Percentiles rank a stretch among this genome's conserved stretches.
phyloP scores from a whole-genome alignment of 768 basidiomycete genomes.

The Mrakia gelida region DNA sequence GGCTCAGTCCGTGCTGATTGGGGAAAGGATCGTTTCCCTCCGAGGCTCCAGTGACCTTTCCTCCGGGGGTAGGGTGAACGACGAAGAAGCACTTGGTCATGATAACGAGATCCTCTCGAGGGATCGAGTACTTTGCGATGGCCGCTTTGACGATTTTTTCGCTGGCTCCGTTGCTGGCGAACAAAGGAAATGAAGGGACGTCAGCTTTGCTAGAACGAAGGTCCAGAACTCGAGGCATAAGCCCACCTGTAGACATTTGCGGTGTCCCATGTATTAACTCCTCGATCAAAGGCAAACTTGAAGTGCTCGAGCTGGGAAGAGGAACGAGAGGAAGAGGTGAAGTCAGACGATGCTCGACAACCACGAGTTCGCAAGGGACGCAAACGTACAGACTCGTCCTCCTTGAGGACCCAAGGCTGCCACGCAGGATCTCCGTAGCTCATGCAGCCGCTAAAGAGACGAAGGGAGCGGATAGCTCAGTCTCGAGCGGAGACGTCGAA shows the following conservation, averaged over 20 bases:
- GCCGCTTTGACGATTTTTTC: neutral
- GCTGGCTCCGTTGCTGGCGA: neutral
- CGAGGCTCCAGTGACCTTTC: too few species aligned
- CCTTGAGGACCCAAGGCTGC: slow-evolving; percentile 16
- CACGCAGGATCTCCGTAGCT: neutral
- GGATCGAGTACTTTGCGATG: slow-evolving; percentile 17
- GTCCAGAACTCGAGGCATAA: too few species aligned
- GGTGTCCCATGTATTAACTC: slow-evolving; percentile 42
- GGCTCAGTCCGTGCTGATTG: neutral
- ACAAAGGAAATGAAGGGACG: too few species aligned
- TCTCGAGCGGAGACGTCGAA: too few species aligned
- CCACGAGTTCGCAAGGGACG: neutral
- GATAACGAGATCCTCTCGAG: slow-evolving; percentile 10
- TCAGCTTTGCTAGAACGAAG: too few species aligned
- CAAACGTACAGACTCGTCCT: neutral
- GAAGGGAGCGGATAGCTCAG: too few species aligned
- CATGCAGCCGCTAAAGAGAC: too few species aligned
- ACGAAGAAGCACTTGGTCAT: neutral
- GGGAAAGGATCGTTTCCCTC: too few species aligned
- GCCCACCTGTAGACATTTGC: too few species aligned
- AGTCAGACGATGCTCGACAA: too few species aligned
- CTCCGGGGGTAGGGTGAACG: too few species aligned
- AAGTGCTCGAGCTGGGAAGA: slow-evolving; percentile 18
- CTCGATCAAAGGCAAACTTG: slow-evolving; percentile 42
- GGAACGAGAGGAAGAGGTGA: too few species aligned